A percentile compares a stretch with the other conserved stretches of the same genome.
phyloP scores from a whole-genome alignment of 345 rosid genomes.

The Salix brachista region DNA sequence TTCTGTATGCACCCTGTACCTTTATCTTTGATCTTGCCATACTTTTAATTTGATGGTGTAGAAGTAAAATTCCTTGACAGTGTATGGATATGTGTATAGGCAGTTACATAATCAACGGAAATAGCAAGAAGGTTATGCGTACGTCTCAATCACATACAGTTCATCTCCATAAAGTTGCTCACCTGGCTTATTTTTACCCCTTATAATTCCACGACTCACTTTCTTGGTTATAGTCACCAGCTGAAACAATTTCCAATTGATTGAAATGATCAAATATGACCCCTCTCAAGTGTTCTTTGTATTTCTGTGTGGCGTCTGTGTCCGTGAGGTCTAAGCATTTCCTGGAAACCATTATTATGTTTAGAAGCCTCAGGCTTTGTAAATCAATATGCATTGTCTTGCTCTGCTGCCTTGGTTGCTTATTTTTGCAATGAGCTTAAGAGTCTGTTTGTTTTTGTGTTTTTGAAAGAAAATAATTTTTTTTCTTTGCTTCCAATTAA shows the following conservation, averaged over 20 bases:
- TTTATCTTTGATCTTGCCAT: too few relatives aligned
- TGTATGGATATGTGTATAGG: too few relatives aligned
- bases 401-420: background rate
- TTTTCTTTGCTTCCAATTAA: too few relatives aligned
- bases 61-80: too few relatives aligned
- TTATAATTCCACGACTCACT: background rate
- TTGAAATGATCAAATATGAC: background rate
- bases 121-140: too few relatives aligned
- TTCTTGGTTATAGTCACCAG: background rate
- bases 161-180: background rate
- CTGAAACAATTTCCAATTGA: background rate
- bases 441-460: too few relatives aligned
- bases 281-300: background rate
- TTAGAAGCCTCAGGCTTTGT: background rate
- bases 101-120: too few relatives aligned
- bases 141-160: background rate
- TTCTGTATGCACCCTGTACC: too few relatives aligned
- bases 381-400: background rate
- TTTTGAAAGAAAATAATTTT: too few relatives aligned
- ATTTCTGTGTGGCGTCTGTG: background rate
- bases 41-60: too few relatives aligned
- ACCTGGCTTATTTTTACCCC: background rate
- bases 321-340: background rate
- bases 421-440: background rate
- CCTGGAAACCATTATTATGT: background rate